Conservation (phyloP, 495 filamentous ascomycete genomes). For the Lasiosphaeria miniovina region DNA sequence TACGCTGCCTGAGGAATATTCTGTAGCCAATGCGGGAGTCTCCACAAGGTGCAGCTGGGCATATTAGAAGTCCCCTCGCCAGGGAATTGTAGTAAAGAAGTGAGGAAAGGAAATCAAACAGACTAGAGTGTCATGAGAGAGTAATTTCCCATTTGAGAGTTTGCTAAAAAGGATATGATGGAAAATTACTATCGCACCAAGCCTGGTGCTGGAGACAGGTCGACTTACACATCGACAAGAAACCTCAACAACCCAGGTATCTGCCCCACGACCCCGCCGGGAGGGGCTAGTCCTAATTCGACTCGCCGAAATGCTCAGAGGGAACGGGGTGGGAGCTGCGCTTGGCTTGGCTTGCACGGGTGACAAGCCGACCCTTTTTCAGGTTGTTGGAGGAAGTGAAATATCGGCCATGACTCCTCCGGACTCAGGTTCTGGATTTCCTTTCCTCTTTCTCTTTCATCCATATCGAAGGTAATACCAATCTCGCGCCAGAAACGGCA, state of each 20-base stretch:
- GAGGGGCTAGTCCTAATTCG: constrained; percentile 28
- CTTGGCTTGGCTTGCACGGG: constrained; percentile 16
- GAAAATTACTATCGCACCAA: too few relatives aligned
- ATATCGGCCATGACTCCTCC: constrained; percentile 52
- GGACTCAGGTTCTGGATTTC: constrained; percentile 26
- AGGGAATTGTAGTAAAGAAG: not conserved
- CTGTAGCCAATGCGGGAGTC: constrained; percentile 14
- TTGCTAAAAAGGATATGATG: too few relatives aligned
- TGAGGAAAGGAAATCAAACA: not conserved
- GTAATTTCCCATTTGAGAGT: too few relatives aligned
- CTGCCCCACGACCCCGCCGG: constrained; percentile 1
- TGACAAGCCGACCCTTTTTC: constrained; percentile 3
- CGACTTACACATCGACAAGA: constrained; percentile 7
- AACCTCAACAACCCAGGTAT: constrained; percentile 13
- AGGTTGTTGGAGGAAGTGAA: constrained; percentile 32
- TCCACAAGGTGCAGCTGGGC: not conserved
- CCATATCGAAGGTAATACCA: constrained; percentile 7
- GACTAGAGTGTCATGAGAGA: too few relatives aligned
- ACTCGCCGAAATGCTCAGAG: constrained; percentile 31
- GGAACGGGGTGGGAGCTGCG: constrained; percentile 26
- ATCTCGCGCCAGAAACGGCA: too few relatives aligned
- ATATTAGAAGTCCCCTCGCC: not conserved
- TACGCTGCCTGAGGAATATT: constrained; percentile 18
- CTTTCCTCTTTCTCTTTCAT: constrained; percentile 28
- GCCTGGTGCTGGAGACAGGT: not conserved